Percentiles rank a stretch among this genome's conserved stretches.
Evolutionary conservation across 805 yeast genomes (phyloP).

Genomic region (Lachancea kluyveri): DNA sequence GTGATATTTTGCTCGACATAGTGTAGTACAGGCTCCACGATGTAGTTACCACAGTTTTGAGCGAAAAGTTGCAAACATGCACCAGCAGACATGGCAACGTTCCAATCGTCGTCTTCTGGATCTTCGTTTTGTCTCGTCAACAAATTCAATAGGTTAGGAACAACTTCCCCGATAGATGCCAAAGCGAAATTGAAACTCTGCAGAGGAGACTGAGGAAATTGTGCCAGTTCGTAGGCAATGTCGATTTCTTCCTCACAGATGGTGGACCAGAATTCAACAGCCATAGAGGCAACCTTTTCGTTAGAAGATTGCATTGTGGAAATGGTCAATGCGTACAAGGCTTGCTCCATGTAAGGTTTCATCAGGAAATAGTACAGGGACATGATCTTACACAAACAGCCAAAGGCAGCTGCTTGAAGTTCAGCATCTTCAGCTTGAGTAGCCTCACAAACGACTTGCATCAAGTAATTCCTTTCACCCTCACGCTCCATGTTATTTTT

Average conservation of each 20-base stretch:
- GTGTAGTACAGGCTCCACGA: conserved; percentile 75
- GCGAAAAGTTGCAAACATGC: conserved; percentile 94
- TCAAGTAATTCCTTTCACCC: conserved; percentile 92
- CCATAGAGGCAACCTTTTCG: conserved; percentile 92
- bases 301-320: conserved; percentile 75
- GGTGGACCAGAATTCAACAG: conserved; percentile 98
- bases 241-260: conserved; percentile 97
- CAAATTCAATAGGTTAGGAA: conserved; percentile 77
- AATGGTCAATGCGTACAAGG: conserved; percentile 83
- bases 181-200: conserved; percentile 75
- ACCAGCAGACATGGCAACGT: conserved; percentile 97
- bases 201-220: conserved; percentile 45
- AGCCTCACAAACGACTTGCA: conserved; percentile 99
- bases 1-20: conserved; percentile 75
- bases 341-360: conserved; percentile 97
- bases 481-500: conserved; percentile 83
- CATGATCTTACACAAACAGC: conserved; percentile 91
- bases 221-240: conserved; percentile 61
- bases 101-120: conserved; percentile 95
- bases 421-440: conserved; percentile 83
- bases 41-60: conserved; percentile 78
- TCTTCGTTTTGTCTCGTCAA: conserved; percentile 88
- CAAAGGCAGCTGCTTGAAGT: conserved; percentile 91
- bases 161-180: conserved; percentile 74
- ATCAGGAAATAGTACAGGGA: conserved; percentile 79